These are phyloP conservation scores for Coix lacrymajobi DNA, from an alignment of 176 grass and related monocot genomes.

Conservation along the genomic window DNA sequence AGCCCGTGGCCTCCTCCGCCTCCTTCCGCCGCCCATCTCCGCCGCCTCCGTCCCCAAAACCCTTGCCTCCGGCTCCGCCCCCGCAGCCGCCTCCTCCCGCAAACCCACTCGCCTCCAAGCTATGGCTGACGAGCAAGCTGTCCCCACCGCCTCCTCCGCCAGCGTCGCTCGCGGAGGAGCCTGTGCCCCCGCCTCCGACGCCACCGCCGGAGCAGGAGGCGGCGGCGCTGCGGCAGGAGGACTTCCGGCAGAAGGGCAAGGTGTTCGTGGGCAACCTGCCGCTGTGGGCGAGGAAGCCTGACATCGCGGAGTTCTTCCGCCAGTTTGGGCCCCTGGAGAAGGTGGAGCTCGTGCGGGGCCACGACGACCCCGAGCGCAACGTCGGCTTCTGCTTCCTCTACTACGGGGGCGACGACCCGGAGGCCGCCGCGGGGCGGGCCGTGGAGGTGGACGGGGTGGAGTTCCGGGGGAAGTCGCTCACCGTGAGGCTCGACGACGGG, in stretches of 20 bases:
- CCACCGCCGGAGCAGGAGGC: neutral
- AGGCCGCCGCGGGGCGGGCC: conserved; percentile 45
- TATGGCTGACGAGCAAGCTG: conserved; percentile 89
- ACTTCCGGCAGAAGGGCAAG: conserved; percentile 69
- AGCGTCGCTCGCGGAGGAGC: neutral
- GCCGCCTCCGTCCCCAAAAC: conserved; percentile 4
- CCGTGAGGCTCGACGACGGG: conserved; percentile 78
- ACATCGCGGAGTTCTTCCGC: conserved; percentile 78
- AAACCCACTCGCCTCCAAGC: conserved; percentile 73
- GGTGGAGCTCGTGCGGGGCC: conserved; percentile 69
- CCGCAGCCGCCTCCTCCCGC: conserved; percentile 9
- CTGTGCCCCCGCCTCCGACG: neutral
- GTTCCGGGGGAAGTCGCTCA: conserved; percentile 73
- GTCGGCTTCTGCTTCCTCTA: conserved; percentile 88
- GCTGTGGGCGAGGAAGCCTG: conserved; percentile 62
- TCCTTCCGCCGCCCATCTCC: conserved; percentile 35
- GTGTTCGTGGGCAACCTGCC: conserved; percentile 88
- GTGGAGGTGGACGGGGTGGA: conserved; percentile 82
- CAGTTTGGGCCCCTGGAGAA: conserved; percentile 87
- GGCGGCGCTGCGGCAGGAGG: neutral
- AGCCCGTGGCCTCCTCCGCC: conserved; percentile 27
- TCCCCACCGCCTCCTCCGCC: conserved; percentile 47
- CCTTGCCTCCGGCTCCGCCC: neutral
- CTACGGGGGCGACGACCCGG: conserved; percentile 54
- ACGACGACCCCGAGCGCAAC: conserved; percentile 78